phyloP scores from a whole-genome alignment of 257 asterid genomes.

The Nicotiana otophora region DNA sequence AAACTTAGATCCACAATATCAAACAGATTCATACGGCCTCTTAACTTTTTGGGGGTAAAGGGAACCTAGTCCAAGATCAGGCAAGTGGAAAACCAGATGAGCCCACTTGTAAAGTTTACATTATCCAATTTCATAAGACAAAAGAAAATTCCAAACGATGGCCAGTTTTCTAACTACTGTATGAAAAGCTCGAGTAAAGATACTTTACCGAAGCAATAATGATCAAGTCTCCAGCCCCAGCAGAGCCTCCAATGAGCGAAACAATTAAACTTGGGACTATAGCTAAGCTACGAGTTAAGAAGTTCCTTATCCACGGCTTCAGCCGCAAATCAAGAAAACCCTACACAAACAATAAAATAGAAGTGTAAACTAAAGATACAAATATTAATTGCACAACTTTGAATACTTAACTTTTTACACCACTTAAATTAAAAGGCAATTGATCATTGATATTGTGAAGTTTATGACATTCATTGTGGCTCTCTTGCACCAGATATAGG shows the following conservation, averaged over 20 bases:
- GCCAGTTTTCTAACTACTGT: background rate
- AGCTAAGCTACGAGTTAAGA: conserved; percentile 79
- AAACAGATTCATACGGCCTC: background rate
- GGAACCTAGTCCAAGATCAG: background rate
- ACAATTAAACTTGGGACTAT: conserved; percentile 86
- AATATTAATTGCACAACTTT: background rate
- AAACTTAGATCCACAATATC: too few relatives aligned
- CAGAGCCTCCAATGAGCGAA: conserved; percentile 75
- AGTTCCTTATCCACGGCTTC: conserved; percentile 90
- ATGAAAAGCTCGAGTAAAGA: background rate
- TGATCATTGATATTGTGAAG: background rate
- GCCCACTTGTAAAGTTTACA: background rate
- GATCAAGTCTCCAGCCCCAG: conserved; percentile 88
- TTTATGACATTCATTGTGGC: background rate
- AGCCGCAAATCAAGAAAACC: conserved; percentile 89
- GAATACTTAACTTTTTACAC: background rate
- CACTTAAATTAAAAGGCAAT: background rate
- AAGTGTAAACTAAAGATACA: background rate
- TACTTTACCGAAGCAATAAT: conserved; percentile 70
- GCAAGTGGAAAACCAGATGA: background rate
- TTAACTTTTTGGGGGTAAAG: background rate
- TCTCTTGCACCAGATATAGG: background rate
- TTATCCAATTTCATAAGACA: conserved; percentile 7
- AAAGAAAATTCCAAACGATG: background rate
- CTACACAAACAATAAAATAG: conserved; percentile 27